Evolutionary conservation across 2,329 filamentous ascomycete genomes (phyloP), one percentile per base, ranked within the genome.

Genomic region (Graphilbum ipis-grandicollis): DNA sequence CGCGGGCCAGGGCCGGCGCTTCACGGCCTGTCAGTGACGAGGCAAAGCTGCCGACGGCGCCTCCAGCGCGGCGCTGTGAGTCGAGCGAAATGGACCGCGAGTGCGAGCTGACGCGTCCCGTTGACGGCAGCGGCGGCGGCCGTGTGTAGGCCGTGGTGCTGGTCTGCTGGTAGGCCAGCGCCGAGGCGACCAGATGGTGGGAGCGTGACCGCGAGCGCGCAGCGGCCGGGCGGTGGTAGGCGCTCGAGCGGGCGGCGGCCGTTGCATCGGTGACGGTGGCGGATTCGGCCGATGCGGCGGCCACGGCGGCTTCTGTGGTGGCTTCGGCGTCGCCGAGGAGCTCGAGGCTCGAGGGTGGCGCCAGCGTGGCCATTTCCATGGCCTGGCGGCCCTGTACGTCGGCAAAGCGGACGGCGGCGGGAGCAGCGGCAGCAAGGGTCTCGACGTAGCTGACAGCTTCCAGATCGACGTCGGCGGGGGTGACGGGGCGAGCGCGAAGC

Each of bases 401-500:
- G n/a, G 39, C 39, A 19, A 40, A 40, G 31, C 35, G 39, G 12
- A 40, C 35, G 3, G 25, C 25, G 28, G 26, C 26, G 9, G 17
- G 21, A 32, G 21, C 23, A 25, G 19, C 14, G 26, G 26, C 26
- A 8, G 26, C 8, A 28, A 5, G 26, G 9, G n/a, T n/a, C n/a
- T n/a, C n/a, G n/a, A n/a, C n/a, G n/a, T n/a, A n/a, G n/a, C n/a
- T n/a, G n/a, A n/a, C 26, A 13, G 26, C 26, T 12, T 35, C 33
- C 10, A 21, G 6, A 10, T 32, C 23, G 21, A 13, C 21, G 7
- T 32, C 29, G 13, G 82, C 31, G 7, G 17, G 2, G 32, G 17
- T 18, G 76, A 83, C 79, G 57, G 81, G 70, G 52, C 93, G 85
- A 2, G 84, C 88, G 56, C 88, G 90, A 39, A 93, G 70, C 58